These are phyloP conservation scores for Ustilago nuda DNA, from an alignment of 1,284 basidiomycete genomes.

Conservation along the genomic window DNA sequence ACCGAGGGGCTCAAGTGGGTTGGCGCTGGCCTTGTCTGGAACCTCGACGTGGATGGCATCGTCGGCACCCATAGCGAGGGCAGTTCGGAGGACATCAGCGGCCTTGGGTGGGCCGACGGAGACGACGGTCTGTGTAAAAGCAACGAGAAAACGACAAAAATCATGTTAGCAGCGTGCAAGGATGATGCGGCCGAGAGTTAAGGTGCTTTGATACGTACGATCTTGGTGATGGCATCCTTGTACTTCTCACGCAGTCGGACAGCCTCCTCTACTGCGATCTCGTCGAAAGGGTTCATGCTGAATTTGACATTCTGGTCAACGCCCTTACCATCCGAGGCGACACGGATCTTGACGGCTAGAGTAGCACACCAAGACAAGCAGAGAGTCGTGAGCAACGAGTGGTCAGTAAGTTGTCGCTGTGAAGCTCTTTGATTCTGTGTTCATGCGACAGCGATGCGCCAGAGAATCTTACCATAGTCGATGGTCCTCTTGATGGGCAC, in stretches of 20 bases:
- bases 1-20: constrained; percentile 82
- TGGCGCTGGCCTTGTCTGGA: constrained; percentile 73
- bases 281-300: constrained; percentile 72
- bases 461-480: constrained; percentile 61
- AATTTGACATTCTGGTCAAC: constrained; percentile 69
- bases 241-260: constrained; percentile 88
- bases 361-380: not conserved
- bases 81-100: constrained; percentile 90
- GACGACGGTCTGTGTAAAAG: constrained; percentile 74
- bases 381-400: not conserved
- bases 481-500: constrained; percentile 69
- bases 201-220: constrained; percentile 48
- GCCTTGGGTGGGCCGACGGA: constrained; percentile 93
- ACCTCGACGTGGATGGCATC: constrained; percentile 89
- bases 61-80: constrained; percentile 98
- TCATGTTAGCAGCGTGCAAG: not conserved
- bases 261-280: constrained; percentile 91
- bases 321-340: constrained; percentile 67
- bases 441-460: not conserved
- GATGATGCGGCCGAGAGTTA: not conserved
- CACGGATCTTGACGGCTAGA: constrained; percentile 68
- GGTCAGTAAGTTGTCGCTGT: not conserved
- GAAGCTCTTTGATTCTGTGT: not conserved
- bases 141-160: not conserved
- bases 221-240: constrained; percentile 71